Conservation (phyloP, 441 rosid species). For the Mallotus repandus region DNA sequence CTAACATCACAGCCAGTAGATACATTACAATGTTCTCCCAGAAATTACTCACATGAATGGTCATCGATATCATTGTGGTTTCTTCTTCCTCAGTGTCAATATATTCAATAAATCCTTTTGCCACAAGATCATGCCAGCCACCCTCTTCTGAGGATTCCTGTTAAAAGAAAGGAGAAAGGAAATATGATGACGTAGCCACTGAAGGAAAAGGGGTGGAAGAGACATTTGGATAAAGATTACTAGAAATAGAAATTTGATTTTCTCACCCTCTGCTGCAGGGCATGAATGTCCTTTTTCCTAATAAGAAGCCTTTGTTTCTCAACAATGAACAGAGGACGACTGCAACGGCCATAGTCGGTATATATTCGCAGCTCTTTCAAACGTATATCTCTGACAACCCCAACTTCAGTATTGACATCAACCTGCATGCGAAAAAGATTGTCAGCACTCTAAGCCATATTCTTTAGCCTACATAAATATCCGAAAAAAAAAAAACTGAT, state of each 20-base stretch:
- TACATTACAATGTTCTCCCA: neutral
- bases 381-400: slow-evolving; percentile 92
- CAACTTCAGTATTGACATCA: slow-evolving; percentile 98
- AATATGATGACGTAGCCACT: slow-evolving; percentile 13
- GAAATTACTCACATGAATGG: slow-evolving; percentile 74
- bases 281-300: slow-evolving; percentile 81
- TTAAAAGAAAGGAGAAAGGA: slow-evolving; percentile 4
- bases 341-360: slow-evolving; percentile 98
- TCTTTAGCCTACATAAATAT: neutral
- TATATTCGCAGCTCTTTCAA: slow-evolving; percentile 87
- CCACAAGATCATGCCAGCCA: slow-evolving; percentile 95
- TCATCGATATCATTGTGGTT: slow-evolving; percentile 99
- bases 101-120: slow-evolving; percentile 85
- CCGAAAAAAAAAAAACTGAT: neutral
- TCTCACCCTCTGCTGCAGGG: slow-evolving; percentile 82
- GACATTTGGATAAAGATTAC: neutral
- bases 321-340: slow-evolving; percentile 94
- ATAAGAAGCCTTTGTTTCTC: slow-evolving; percentile 93
- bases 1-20: slow-evolving; percentile 5
- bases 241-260: neutral
- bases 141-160: slow-evolving; percentile 88
- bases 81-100: slow-evolving; percentile 99
- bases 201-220: neutral
- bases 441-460: slow-evolving; percentile 23
- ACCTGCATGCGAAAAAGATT: slow-evolving; percentile 44